A percentile compares a stretch with the other conserved stretches of the same genome.
These are phyloP conservation scores for Apiospora saccharicola DNA, from an alignment of 2,329 filamentous ascomycete species.

Conservation along the genomic window DNA sequence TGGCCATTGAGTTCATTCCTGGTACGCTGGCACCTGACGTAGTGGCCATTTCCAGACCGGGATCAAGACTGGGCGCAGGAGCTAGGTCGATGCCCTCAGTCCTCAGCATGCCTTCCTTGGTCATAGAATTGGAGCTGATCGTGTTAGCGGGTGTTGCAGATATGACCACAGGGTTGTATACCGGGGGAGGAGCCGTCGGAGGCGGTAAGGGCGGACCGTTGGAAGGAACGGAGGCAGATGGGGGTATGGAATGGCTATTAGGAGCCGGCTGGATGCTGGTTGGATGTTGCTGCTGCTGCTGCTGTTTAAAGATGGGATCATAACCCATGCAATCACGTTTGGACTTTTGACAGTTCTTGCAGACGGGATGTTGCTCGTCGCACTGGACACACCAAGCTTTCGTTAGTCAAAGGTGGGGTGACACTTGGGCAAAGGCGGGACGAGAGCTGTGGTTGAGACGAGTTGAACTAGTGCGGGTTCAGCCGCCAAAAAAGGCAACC, in stretches of 20 bases:
- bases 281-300: slow-evolving; percentile 63
- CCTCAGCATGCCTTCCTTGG: slow-evolving; percentile 59
- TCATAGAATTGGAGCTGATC: slow-evolving; percentile 39
- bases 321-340: slow-evolving; percentile 88
- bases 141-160: slow-evolving; percentile 46
- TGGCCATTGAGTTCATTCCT: slow-evolving; percentile 37
- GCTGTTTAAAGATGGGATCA: slow-evolving; percentile 84
- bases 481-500: background rate
- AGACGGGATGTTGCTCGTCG: slow-evolving; percentile 93
- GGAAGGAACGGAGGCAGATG: slow-evolving; percentile 36
- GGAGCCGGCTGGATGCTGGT: slow-evolving; percentile 76
- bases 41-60: slow-evolving; percentile 62
- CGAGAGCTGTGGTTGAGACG: background rate
- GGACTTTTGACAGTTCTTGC: slow-evolving; percentile 88
- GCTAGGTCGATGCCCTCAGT: slow-evolving; percentile 43
- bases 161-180: slow-evolving; percentile 39
- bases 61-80: slow-evolving; percentile 64
- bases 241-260: slow-evolving; percentile 47
- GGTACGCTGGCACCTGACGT: slow-evolving; percentile 44
- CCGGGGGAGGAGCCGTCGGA: slow-evolving; percentile 38
- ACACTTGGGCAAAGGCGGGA: slow-evolving; percentile 4
- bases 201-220: slow-evolving; percentile 35
- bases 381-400: slow-evolving; percentile 65
- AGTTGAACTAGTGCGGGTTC: background rate
- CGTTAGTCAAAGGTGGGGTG: slow-evolving; percentile 10